These are phyloP conservation scores for Chalciporus chontae DNA, from an alignment of 768 basidiomycete species.

Conservation along the genomic window DNA sequence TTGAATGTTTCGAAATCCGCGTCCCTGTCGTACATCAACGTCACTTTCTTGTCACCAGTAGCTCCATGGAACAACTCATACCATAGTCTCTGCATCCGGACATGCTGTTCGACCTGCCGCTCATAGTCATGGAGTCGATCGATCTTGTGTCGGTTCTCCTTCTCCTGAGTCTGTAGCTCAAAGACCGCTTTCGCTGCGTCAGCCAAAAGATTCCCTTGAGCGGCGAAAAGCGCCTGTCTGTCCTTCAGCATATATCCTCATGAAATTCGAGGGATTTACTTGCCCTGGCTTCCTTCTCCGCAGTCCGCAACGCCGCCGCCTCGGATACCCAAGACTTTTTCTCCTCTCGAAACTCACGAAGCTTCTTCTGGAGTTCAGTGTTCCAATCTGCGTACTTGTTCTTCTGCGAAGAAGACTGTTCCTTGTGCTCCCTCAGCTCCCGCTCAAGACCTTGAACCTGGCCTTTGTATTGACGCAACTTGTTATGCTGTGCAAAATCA, in stretches of 20 bases:
- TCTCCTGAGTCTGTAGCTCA: conserved; percentile 67
- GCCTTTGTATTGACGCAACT: conserved; percentile 69
- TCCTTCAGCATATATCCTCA: neutral
- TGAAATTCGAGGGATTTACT: neutral
- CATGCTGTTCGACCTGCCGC: conserved; percentile 77
- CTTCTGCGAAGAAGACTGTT: conserved; percentile 68
- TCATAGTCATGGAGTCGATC: conserved; percentile 83
- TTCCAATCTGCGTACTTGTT: conserved; percentile 85
- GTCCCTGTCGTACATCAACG: conserved; percentile 49
- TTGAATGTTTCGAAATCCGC: conserved; percentile 70
- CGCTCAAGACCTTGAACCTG: conserved; percentile 64
- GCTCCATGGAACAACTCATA: conserved; percentile 32
- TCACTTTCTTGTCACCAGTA: neutral
- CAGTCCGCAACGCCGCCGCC: conserved; percentile 61
- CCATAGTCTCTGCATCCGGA: conserved; percentile 77
- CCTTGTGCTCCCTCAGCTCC: conserved; percentile 70
- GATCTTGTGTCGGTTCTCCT: conserved; percentile 79
- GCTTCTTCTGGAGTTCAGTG: conserved; percentile 70
- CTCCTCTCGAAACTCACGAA: conserved; percentile 72
- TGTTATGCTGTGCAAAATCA: conserved; percentile 60
- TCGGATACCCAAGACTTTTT: conserved; percentile 75
- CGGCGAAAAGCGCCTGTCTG: conserved; percentile 57
- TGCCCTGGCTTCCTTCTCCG: conserved; percentile 70
- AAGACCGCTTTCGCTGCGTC: conserved; percentile 71
- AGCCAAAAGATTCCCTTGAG: conserved; percentile 64